Percentiles rank a stretch among this genome's conserved stretches.
These are phyloP conservation scores for Blastocystis sp. DNA, from an alignment of 352 stramenopile genomes.

Conservation along the genomic window DNA sequence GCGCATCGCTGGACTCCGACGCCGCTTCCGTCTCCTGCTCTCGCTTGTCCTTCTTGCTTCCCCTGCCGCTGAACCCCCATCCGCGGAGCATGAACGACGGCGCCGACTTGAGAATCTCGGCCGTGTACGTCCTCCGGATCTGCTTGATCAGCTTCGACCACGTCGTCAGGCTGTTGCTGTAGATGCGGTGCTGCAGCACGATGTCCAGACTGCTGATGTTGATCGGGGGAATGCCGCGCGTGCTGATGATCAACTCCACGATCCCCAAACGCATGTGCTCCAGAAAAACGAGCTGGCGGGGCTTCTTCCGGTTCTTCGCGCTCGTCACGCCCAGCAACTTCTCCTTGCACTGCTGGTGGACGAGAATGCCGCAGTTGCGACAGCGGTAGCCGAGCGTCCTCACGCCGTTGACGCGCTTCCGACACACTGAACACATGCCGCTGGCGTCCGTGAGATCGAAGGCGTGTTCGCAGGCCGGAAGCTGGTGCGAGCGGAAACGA, in stretches of 20 bases:
- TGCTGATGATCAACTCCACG: conserved; percentile 32
- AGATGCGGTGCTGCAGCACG: conserved; percentile 40
- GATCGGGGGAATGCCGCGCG: background rate
- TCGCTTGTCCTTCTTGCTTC: background rate
- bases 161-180: conserved; percentile 25
- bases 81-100: conserved; percentile 17
- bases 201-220: conserved; percentile 46
- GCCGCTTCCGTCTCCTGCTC: background rate
- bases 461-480: background rate
- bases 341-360: conserved; percentile 9
- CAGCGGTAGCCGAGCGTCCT: conserved; percentile 44
- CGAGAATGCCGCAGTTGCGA: background rate
- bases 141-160: conserved; percentile 13
- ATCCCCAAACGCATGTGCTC: conserved; percentile 34
- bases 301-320: background rate
- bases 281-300: conserved; percentile 34
- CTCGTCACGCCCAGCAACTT: background rate
- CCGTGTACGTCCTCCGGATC: conserved; percentile 18
- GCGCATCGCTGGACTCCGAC: background rate
- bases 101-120: conserved; percentile 20
- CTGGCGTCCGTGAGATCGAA: conserved; percentile 17
- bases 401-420: background rate
- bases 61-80: background rate
- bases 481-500: background rate
- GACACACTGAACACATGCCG: conserved; percentile 34